Evolutionary conservation across 495 filamentous ascomycete genomes (phyloP).

Genomic region (Paragyromitra xinjiangensis): DNA sequence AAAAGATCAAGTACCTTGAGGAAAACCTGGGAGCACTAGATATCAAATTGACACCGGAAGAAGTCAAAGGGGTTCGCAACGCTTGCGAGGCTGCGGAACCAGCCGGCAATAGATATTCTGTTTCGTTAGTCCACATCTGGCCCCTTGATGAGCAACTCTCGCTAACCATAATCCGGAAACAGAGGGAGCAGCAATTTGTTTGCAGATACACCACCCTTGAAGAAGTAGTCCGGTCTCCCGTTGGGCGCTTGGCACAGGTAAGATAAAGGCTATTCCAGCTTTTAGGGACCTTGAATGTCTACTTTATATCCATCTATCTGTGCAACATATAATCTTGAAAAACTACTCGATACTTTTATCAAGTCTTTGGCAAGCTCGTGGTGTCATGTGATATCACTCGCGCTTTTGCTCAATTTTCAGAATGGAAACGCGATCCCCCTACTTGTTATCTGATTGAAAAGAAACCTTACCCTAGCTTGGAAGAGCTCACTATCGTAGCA

Average conservation of each 20-base stretch:
- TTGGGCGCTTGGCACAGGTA: neutral
- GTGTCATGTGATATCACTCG: conserved; percentile 2
- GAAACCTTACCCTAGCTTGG: too few species aligned
- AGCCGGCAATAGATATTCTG: conserved; percentile 55
- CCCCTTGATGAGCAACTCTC: neutral
- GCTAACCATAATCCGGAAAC: conserved; percentile 3
- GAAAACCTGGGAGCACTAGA: conserved; percentile 65
- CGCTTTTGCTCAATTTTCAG: neutral
- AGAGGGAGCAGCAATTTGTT: conserved; percentile 2
- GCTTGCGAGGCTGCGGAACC: conserved; percentile 58
- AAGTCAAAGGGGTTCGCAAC: conserved; percentile 62
- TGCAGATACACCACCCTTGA: conserved; percentile 10
- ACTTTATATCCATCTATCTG: neutral
- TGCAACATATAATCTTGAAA: neutral
- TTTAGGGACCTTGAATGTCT: neutral
- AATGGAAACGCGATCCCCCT: neutral
- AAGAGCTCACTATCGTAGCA: too few species aligned
- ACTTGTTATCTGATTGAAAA: too few species aligned
- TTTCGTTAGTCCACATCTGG: conserved; percentile 7
- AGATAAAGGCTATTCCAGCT: neutral
- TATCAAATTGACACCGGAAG: conserved; percentile 61
- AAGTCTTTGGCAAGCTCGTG: neutral
- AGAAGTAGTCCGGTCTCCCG: neutral
- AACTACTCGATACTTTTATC: neutral
- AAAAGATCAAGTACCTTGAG: conserved; percentile 66